A percentile compares a stretch with the other conserved stretches of the same genome.
phyloP scores from a whole-genome alignment of 805 yeast species.

The Sungouiella blattae region DNA sequence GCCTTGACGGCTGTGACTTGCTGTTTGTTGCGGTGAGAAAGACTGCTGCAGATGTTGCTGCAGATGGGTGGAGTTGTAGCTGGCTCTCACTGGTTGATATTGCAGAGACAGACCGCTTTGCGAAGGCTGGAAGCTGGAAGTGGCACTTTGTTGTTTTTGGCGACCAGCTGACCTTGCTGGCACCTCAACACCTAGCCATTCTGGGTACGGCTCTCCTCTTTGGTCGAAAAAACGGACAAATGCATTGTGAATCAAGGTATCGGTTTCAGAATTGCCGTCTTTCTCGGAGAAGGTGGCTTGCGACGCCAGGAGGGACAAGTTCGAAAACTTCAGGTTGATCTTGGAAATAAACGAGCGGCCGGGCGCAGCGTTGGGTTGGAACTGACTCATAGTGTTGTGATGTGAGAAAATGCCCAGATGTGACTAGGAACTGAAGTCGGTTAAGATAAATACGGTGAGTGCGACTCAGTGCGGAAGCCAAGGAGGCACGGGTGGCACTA shows the following conservation, averaged over 20 bases:
- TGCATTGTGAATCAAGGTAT: slow-evolving; percentile 42
- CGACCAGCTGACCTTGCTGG: slow-evolving; percentile 1
- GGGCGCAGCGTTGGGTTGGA: slow-evolving; percentile 21
- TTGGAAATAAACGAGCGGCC: slow-evolving; percentile 31
- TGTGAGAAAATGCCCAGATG: not conserved
- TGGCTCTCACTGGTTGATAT: slow-evolving; percentile 26
- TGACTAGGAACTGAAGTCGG: too few species aligned
- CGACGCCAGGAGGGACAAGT: slow-evolving; percentile 26
- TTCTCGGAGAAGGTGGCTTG: slow-evolving; percentile 24
- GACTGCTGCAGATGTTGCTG: not conserved
- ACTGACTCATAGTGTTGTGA: slow-evolving; percentile 16
- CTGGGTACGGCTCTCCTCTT: slow-evolving; percentile 35
- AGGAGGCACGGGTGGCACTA: slow-evolving; percentile 1
- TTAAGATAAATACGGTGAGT: too few species aligned
- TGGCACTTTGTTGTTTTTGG: not conserved
- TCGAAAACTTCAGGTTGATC: slow-evolving; percentile 35
- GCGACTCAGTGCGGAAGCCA: not conserved
- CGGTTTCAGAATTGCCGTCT: slow-evolving; percentile 37
- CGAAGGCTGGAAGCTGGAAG: not conserved
- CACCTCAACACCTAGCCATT: slow-evolving; percentile 37
- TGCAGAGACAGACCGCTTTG: slow-evolving; percentile 1
- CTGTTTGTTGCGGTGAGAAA: not conserved
- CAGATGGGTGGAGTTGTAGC: slow-evolving; percentile 16
- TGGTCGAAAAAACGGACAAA: slow-evolving; percentile 37
- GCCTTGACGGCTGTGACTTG: slow-evolving; percentile 3